phyloP scores from a whole-genome alignment of 352 stramenopile genomes.

The Phytophthora pseudosyringae region DNA sequence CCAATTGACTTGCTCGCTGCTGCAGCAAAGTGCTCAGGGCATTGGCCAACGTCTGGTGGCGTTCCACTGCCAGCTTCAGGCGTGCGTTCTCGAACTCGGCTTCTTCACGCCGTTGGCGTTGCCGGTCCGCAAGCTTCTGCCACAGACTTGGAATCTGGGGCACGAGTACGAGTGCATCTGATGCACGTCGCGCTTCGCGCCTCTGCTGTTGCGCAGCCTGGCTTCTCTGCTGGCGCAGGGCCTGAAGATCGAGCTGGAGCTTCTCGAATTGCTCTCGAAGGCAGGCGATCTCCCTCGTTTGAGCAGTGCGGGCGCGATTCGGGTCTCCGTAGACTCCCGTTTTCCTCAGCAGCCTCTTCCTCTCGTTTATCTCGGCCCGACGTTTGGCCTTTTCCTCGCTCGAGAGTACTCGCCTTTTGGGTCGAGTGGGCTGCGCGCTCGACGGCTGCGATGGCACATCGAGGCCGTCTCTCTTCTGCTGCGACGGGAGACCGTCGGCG shows the following conservation, averaged over 20 bases:
- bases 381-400: neutral
- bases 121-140: slow-evolving; percentile 32
- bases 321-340: slow-evolving; percentile 25
- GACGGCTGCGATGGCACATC: neutral
- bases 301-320: slow-evolving; percentile 32
- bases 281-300: slow-evolving; percentile 34
- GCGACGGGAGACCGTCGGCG: neutral
- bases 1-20: slow-evolving; percentile 12
- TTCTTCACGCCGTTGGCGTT: slow-evolving; percentile 16
- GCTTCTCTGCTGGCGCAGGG: neutral
- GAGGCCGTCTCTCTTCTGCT: neutral
- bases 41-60: slow-evolving; percentile 41
- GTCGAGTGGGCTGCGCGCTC: neutral
- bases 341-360: slow-evolving; percentile 11
- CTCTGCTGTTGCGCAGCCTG: neutral
- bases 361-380: slow-evolving; percentile 11
- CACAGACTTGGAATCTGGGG: slow-evolving; percentile 20
- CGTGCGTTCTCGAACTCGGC: slow-evolving; percentile 28
- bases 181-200: neutral
- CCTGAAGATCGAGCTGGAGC: slow-evolving; percentile 33
- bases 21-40: slow-evolving; percentile 15
- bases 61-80: slow-evolving; percentile 42
- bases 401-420: neutral
- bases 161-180: neutral
- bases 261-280: slow-evolving; percentile 43